Evolutionary conservation across 139 green algal species (phyloP), one percentile per base, ranked within the genome.

Genomic region (Nannochloris sp.): DNA sequence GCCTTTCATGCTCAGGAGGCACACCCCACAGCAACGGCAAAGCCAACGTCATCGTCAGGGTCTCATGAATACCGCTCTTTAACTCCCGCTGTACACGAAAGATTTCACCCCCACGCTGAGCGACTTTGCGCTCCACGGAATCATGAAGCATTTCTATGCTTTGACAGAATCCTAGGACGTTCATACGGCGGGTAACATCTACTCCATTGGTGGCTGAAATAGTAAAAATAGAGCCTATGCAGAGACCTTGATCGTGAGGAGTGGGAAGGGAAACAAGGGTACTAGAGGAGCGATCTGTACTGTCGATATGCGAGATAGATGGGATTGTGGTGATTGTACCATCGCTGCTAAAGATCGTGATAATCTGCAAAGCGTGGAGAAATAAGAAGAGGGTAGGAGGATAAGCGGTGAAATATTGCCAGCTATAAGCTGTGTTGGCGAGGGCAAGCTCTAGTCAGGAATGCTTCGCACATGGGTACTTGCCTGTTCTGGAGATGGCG

Each of bases 21-120:
- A 93, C 73, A 32, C 87, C 87, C 62, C 78, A 94, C 33, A 93
- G 73, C n/a, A 83, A 67, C 0, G 86, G 86, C 6, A 93, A 63
- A 24, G 83, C 73, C 7, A 93, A 78, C 0, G 71, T 84, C 58
- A 95, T 76, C 36, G 60, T 53, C 32, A 93, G 73, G 12, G 53
- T 53, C 62, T 92, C 82, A 51, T 86, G 70, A 23, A 93, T 51
- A 2, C 79, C 75, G 32, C 72, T 81, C 59, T 46, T 46, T 15
- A 70, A 55, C 58, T 85, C 47, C 25, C 76, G 58, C 54, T 86
- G 61, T 13, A 79, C 54, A 31, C 70, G 32, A 32, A 84, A 59
- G 13, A 89, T 61, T 46, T 82, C 79, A 2, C 81, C 81, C 3
- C 79, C 76, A 3, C 63, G 60, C 1, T 25, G 37, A 9, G 73